Evolutionary conservation across 805 yeast species (phyloP).

Genomic region (Metschnikowia bowlesiae): DNA sequence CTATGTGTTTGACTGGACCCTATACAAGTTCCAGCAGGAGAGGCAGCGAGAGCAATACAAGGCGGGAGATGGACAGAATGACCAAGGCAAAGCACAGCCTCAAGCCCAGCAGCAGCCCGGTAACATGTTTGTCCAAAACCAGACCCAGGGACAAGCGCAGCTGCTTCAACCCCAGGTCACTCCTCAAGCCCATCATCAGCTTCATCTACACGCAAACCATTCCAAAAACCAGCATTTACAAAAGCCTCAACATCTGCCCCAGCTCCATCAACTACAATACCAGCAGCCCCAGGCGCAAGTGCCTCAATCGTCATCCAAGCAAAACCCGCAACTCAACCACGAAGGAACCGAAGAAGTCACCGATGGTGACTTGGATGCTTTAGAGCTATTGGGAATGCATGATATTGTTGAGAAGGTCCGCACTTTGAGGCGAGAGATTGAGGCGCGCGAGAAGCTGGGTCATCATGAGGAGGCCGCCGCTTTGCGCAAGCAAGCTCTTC

Average conservation of each 20-base stretch:
- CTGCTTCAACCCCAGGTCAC: constrained; percentile 4
- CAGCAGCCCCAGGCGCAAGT: constrained; percentile 3
- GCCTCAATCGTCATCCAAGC: background rate
- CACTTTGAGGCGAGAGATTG: background rate
- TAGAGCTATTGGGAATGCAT: constrained; percentile 1
- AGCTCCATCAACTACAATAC: constrained; percentile 12
- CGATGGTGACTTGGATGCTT: background rate
- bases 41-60: constrained; percentile 46
- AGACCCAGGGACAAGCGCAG: constrained; percentile 16
- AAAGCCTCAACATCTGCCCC: constrained; percentile 7
- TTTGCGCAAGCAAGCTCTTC: constrained; percentile 7
- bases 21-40: constrained; percentile 67
- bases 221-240: constrained; percentile 10
- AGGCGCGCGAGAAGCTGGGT: background rate
- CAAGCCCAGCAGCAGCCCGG: constrained; percentile 11
- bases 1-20: constrained; percentile 95
- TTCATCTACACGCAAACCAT: constrained; percentile 8
- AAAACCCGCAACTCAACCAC: background rate
- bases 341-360: background rate
- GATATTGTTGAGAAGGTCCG: constrained; percentile 1
- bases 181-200: constrained; percentile 9
- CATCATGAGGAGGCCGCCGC: constrained; percentile 2
- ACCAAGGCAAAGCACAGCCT: constrained; percentile 18
- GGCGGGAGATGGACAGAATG: constrained; percentile 24
- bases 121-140: constrained; percentile 8